These are phyloP conservation scores for Blattamonas nauphoetae DNA, from an alignment of 78 protist species.

Conservation along the genomic window DNA sequence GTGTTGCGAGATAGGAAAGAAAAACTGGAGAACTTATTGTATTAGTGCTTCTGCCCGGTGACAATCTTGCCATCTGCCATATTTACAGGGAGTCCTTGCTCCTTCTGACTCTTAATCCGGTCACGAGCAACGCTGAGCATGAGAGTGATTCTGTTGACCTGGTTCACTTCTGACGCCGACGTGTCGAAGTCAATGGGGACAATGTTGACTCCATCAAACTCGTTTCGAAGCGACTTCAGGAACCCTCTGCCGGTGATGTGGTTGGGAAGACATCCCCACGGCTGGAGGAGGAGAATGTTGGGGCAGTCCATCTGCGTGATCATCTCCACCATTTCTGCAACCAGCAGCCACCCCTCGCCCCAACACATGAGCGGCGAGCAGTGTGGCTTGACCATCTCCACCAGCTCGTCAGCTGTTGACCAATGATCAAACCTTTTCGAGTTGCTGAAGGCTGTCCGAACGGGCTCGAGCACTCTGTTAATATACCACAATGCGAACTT, in stretches of 20 bases:
- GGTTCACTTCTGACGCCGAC: conserved; percentile 19
- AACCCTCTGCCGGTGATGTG: conserved; percentile 20
- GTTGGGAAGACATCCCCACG: conserved; percentile 19
- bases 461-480: not conserved
- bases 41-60: too few relatives aligned
- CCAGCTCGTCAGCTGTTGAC: not conserved
- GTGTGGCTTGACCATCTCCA: not conserved
- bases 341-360: conserved; percentile 33
- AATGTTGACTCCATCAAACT: not conserved
- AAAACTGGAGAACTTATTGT: too few relatives aligned
- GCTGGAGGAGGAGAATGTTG: conserved; percentile 18
- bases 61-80: too few relatives aligned
- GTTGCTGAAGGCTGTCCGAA: not conserved
- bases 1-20: too few relatives aligned
- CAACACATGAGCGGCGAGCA: not conserved
- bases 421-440: not conserved
- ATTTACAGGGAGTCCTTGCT: too few relatives aligned
- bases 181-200: conserved; percentile 17
- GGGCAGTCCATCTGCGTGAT: not conserved
- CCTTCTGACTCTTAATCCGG: not conserved
- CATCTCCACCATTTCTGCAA: conserved; percentile 22
- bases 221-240: not conserved
- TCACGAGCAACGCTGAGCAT: not conserved
- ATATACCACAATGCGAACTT: not conserved
- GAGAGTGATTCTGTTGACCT: conserved; percentile 15